phyloP scores from a whole-genome alignment of 2,329 filamentous ascomycete genomes.

The Paraphaeosphaeria sporulosa region DNA sequence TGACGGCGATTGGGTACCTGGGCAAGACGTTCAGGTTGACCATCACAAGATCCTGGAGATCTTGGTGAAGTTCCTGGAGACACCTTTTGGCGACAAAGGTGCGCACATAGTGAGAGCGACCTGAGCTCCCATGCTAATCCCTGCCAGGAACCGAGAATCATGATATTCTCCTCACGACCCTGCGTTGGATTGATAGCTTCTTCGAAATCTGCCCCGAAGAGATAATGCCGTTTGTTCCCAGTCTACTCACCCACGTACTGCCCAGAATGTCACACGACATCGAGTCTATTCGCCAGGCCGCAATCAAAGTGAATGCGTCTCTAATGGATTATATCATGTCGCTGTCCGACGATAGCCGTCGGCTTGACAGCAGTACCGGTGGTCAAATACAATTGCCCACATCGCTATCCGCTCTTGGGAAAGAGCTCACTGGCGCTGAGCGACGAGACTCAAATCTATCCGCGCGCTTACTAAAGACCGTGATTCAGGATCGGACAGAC shows the following conservation, averaged over 20 bases:
- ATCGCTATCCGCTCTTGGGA: conserved; percentile 47
- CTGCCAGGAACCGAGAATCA: conserved; percentile 68
- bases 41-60: conserved; percentile 92
- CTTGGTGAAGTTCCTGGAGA: conserved; percentile 85
- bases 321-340: conserved; percentile 95
- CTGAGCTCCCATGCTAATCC: conserved; percentile 25
- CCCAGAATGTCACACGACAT: conserved; percentile 93
- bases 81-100: conserved; percentile 70
- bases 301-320: conserved; percentile 86
- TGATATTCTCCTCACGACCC: conserved; percentile 86
- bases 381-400: conserved; percentile 54
- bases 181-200: conserved; percentile 95
- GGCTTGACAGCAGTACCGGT: conserved; percentile 50
- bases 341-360: conserved; percentile 69
- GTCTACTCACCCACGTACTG: conserved; percentile 87
- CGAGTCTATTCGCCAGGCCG: conserved; percentile 86
- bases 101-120: not conserved
- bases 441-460: conserved; percentile 50
- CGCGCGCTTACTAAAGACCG: conserved; percentile 42
- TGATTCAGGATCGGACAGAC: conserved; percentile 44
- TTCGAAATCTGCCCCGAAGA: conserved; percentile 98
- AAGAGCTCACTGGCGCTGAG: conserved; percentile 52
- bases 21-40: conserved; percentile 95
- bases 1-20: conserved; percentile 95
- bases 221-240: conserved; percentile 92